Base-by-base conservation (phyloP, 2,329 filamentous ascomycete species). In the Fusarium albosuccineum region DNA sequence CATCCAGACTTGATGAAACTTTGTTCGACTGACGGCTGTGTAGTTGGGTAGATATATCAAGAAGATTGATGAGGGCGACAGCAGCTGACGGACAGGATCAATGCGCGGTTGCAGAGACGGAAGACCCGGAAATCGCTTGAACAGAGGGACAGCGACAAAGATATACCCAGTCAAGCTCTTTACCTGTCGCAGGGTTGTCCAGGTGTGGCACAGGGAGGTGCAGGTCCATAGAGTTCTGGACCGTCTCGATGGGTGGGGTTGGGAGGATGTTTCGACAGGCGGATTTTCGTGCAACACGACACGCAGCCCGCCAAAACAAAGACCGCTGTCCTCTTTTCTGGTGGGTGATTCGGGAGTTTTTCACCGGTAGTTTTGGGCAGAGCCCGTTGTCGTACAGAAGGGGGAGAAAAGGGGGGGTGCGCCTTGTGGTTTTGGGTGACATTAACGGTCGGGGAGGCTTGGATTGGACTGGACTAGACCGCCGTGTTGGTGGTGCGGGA, bases 171-270 rank as follows among this genome's bases (percentile, higher is more conserved):
- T 41, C 41, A 36, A 13, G 56, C 54, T 41, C 29, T 54, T 56
- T 60, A 56, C 54, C 58, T 48, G 64, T 65, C 57, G 45, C 59
- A 53, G 58, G 67, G 59, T 60, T 66, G 53, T 45, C 60, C 53
- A 60, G 60, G 66, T 70, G 71, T 73, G 71, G 71, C 71, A 72
- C 71, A 68, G 61, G 58, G 62, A 73, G 60, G 62, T 73, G 71
- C 71, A 73, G 71, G 71, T 73, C 71, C 58, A 73, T 73, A 56
- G 64, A 73, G 71, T 73, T 73, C 71, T 73, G 70, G 71, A 73
- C 71, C 71, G 64, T 73, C 61, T 56, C 57, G 56, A 53, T 57
- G 67, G 60, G 70, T 71, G 69, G 69, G 70, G 70, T 64, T 60
- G 62, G 56, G 22, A 22, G 17, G 55, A 53, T 60, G 59, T 62